Base-by-base conservation (phyloP, 2,329 filamentous ascomycete species). In the Ceratocystis albifundus region DNA sequence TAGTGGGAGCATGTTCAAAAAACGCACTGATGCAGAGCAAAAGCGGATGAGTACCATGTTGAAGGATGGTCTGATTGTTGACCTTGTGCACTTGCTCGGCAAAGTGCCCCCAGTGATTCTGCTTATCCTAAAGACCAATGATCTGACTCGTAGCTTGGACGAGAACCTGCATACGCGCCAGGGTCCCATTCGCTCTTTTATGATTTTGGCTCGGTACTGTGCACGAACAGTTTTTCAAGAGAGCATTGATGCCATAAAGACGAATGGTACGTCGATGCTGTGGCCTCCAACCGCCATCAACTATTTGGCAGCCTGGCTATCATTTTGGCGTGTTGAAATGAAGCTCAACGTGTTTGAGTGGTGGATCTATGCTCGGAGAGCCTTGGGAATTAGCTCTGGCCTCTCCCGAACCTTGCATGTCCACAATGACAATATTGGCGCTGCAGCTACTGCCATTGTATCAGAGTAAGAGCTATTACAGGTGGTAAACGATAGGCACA, bases 111-210 rank as follows among this genome's bases (percentile, higher is more conserved):
- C 91, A 57, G 90, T 99, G 70, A 96, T 99, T 65, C 81, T 99
- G 12, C 80, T 99, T 32, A 97, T 99, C 70, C 81, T 99, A 69
- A 99, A 99, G 78, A 99, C 94, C 1, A 99, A 99, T 74, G 94
- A 99, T 76, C 79, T 99, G 48, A 99, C 94, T 17, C 86, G 94
- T 70, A 94, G 88, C 71, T 82, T 99, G 20, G 94, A 99, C 74
- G 94, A 99, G 78, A 92, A 88, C 73, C 79, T 95, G 46, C 88
- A 92, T 66, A 94, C 89, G 0, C 80, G 83, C 5, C 82, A 84
- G 69, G 86, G 86, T 0, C 84, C 85, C 2, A 81, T 87, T 69
- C 80, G 84, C 61, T 82, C 78, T 15, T 88, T 88, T 71, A 77
- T 88, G 72, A 88, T 89, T 69, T 78, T 89, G 32, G 86, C 86